These are phyloP conservation scores for Huntiella moniliformis DNA, from an alignment of 2,329 filamentous ascomycete species.

Conservation along the genomic window DNA sequence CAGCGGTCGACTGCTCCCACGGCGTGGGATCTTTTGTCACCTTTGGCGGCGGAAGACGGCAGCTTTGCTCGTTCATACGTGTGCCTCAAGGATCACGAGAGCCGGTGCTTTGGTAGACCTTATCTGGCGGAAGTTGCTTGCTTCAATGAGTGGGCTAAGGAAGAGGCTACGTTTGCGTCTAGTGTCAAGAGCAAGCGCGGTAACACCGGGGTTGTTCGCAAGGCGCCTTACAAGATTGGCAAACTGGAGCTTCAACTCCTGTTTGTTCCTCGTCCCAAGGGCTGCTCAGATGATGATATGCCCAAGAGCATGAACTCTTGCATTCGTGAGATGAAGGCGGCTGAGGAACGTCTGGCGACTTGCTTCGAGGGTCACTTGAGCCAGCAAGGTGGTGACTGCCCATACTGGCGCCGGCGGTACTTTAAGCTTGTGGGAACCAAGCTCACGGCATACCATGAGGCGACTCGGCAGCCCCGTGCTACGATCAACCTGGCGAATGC, in stretches of 20 bases:
- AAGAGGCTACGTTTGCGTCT: constrained; percentile 58
- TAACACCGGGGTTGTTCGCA: constrained; percentile 49
- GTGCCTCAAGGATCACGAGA: constrained; percentile 81
- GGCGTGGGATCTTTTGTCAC: constrained; percentile 72
- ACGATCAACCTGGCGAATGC: constrained; percentile 95
- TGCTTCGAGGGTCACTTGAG: constrained; percentile 80
- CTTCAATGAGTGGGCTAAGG: constrained; percentile 97
- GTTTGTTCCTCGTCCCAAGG: constrained; percentile 84
- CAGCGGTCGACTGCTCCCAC: constrained; percentile 45
- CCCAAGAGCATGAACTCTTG: constrained; percentile 98
- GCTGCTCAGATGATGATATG: constrained; percentile 81
- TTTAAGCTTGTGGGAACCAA: constrained; percentile 87
- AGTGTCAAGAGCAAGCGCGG: constrained; percentile 91
- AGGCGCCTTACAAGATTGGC: constrained; percentile 90
- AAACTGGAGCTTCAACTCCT: constrained; percentile 87
- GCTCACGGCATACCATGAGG: constrained; percentile 88
- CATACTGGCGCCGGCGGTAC: constrained; percentile 96
- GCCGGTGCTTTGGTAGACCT: constrained; percentile 70
- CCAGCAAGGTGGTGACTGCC: constrained; percentile 94
- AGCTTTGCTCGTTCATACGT: constrained; percentile 91
- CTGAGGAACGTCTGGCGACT: constrained; percentile 59
- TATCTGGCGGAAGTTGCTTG: constrained; percentile 77
- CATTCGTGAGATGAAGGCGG: constrained; percentile 79
- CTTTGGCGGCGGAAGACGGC: constrained; percentile 73
- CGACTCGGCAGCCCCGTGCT: constrained; percentile 82